Percentiles rank a stretch among this genome's conserved stretches.
phyloP scores from a whole-genome alignment of 2,329 filamentous ascomycete species.

The Emergomyces africanus region DNA sequence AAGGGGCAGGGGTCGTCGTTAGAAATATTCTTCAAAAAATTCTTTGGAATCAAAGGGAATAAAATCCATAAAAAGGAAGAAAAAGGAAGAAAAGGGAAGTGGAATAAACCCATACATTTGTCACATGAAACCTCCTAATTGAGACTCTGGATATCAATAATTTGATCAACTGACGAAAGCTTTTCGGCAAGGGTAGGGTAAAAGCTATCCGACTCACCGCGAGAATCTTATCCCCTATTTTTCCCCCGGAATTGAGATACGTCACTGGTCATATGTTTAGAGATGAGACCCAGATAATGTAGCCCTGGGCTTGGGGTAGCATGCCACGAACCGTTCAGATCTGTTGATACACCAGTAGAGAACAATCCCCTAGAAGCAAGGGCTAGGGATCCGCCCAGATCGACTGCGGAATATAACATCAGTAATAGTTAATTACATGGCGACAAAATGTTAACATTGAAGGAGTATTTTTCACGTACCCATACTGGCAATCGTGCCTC shows the following conservation, averaged over 20 bases:
- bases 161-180: background rate
- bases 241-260: constrained; percentile 51
- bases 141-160: constrained; percentile 9
- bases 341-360: constrained; percentile 54
- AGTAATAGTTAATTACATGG: background rate
- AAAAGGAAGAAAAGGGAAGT: background rate
- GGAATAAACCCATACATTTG: constrained; percentile 41
- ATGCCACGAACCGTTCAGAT: constrained; percentile 41
- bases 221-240: constrained; percentile 46
- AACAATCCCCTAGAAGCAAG: constrained; percentile 53
- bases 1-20: background rate
- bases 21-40: background rate
- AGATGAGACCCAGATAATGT: background rate
- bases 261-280: constrained; percentile 35
- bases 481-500: constrained; percentile 53
- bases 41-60: background rate
- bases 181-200: background rate
- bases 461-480: constrained; percentile 19
- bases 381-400: constrained; percentile 53
- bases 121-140: constrained; percentile 47
- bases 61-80: background rate
- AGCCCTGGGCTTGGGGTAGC: background rate
- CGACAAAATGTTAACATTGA: background rate
- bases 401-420: constrained; percentile 31
- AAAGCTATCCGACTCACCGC: constrained; percentile 33